These are phyloP conservation scores for Metschnikowia picachoensis DNA, from an alignment of 805 yeast genomes.

Conservation along the genomic window DNA sequence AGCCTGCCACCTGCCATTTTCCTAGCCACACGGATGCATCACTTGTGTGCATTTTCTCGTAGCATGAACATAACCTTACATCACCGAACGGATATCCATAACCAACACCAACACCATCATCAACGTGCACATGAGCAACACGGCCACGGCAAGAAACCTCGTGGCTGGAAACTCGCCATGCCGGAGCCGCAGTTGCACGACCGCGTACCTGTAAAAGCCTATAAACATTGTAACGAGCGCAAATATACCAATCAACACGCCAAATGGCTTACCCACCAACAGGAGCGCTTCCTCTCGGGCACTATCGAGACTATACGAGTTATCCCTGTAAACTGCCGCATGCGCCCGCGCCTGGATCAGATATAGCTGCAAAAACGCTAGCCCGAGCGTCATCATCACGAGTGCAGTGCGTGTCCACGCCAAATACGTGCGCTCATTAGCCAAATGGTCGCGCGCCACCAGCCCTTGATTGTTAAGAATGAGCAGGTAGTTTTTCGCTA, in stretches of 20 bases:
- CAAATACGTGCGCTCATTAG: slow-evolving; percentile 60
- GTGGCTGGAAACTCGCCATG: slow-evolving; percentile 13
- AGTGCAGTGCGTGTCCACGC: slow-evolving; percentile 64
- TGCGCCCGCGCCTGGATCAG: slow-evolving; percentile 31
- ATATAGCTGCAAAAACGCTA: slow-evolving; percentile 57
- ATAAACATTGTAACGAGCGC: slow-evolving; percentile 3
- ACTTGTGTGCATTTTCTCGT: too few species aligned
- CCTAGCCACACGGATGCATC: too few species aligned
- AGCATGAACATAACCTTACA: too few species aligned
- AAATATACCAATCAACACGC: slow-evolving; percentile 10
- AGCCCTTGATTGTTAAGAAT: slow-evolving; percentile 28
- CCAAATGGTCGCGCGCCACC: slow-evolving; percentile 45
- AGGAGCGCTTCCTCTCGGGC: slow-evolving; percentile 1
- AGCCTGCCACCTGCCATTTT: too few species aligned
- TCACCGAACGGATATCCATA: slow-evolving; percentile 7
- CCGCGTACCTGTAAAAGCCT: slow-evolving; percentile 11
- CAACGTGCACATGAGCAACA: slow-evolving; percentile 4
- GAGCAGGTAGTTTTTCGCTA: background rate
- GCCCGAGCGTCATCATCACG: slow-evolving; percentile 54
- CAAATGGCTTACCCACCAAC: slow-evolving; percentile 10
- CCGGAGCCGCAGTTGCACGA: slow-evolving; percentile 12
- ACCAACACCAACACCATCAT: slow-evolving; percentile 11
- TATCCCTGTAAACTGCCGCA: slow-evolving; percentile 4
- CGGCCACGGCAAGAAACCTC: slow-evolving; percentile 7
- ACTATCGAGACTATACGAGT: background rate